These are phyloP conservation scores for Syzygium grande DNA, from an alignment of 345 rosid species.

Conservation along the genomic window DNA sequence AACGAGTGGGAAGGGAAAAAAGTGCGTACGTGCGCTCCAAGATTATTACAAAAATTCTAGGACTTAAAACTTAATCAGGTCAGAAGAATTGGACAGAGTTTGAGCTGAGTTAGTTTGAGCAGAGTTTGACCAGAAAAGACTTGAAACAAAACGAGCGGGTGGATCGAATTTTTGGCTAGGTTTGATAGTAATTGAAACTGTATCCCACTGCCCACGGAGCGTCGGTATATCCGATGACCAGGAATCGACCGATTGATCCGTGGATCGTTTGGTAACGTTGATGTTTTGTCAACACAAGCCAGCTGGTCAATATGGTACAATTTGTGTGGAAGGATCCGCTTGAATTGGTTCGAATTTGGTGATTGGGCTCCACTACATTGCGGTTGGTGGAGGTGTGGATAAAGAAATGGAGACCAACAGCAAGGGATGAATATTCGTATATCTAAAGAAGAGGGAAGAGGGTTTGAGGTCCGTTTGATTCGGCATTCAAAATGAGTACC, in stretches of 20 bases:
- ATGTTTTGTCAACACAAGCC: not conserved
- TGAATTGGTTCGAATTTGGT: not conserved
- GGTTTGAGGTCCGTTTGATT: too few species aligned
- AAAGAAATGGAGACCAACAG: not conserved
- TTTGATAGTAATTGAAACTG: not conserved
- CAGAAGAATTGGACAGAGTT: not conserved
- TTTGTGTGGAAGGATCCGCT: not conserved
- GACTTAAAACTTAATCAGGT: not conserved
- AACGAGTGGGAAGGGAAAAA: not conserved
- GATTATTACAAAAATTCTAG: not conserved
- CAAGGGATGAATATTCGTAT: not conserved
- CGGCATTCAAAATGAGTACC: too few species aligned
- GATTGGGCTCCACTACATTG: not conserved
- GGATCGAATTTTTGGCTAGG: not conserved
- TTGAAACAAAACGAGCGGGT: not conserved
- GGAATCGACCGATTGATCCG: not conserved
- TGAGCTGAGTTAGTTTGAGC: too few species aligned
- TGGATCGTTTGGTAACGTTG: not conserved
- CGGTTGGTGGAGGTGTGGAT: not conserved
- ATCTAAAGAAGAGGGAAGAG: not conserved
- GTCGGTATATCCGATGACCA: not conserved
- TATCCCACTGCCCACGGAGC: not conserved
- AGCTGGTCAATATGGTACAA: not conserved
- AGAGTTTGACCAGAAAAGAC: not conserved
- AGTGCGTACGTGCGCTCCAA: not conserved